phyloP scores from a whole-genome alignment of 1,284 basidiomycete species.

The Blastosporella zonata region DNA sequence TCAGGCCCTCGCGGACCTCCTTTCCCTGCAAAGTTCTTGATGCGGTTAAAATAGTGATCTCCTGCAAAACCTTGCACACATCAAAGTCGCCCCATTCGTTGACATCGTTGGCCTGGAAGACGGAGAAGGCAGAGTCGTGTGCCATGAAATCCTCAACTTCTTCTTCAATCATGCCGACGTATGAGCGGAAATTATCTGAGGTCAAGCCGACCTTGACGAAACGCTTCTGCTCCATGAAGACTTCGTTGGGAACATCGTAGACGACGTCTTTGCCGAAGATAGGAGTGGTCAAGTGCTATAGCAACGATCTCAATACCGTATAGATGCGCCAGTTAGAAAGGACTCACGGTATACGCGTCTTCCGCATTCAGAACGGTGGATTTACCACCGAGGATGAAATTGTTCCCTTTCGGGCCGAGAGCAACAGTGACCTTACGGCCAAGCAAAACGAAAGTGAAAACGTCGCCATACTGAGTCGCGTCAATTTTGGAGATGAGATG shows the following conservation, averaged over 20 bases:
- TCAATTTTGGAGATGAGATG: neutral
- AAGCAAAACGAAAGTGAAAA: conserved; percentile 94
- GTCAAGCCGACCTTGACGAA: conserved; percentile 95
- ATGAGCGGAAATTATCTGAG: conserved; percentile 87
- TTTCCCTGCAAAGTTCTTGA: conserved; percentile 90
- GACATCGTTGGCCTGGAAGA: conserved; percentile 55
- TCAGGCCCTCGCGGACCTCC: conserved; percentile 79
- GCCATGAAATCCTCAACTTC: conserved; percentile 77
- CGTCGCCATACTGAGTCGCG: conserved; percentile 54
- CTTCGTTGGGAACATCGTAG: conserved; percentile 95
- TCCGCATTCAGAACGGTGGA: conserved; percentile 92
- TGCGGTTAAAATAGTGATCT: conserved; percentile 95
- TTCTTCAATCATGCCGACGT: conserved; percentile 87
- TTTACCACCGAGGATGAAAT: conserved; percentile 94
- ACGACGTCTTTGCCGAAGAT: conserved; percentile 98
- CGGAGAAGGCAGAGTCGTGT: conserved; percentile 58
- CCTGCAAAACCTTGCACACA: conserved; percentile 73
- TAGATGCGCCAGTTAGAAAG: neutral
- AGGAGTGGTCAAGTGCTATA: conserved; percentile 83
- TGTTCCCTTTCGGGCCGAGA: conserved; percentile 90
- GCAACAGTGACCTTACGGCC: conserved; percentile 91
- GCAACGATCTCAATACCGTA: conserved; percentile 14
- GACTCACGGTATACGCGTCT: conserved; percentile 85
- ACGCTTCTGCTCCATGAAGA: conserved; percentile 99
- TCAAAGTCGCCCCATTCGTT: conserved; percentile 77